A percentile compares a stretch with the other conserved stretches of the same genome.
These are phyloP conservation scores for Chaetothyriales sp. DNA, from an alignment of 2,329 filamentous ascomycete species.

Conservation along the genomic window DNA sequence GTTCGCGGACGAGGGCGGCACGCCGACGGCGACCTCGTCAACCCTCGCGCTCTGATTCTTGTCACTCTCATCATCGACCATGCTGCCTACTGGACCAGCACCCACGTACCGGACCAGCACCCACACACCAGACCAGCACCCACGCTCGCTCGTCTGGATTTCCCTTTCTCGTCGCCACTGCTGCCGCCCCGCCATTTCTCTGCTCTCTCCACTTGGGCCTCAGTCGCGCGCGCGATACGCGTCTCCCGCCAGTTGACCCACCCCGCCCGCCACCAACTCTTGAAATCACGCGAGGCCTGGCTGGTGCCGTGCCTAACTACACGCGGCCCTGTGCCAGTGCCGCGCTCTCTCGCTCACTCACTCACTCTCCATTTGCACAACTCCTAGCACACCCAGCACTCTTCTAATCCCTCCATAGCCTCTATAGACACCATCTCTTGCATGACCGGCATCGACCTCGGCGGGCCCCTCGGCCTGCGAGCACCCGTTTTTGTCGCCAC, in stretches of 20 bases:
- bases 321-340: no score
- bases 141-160: neutral
- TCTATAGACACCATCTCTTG: neutral
- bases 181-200: neutral
- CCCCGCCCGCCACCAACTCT: no score
- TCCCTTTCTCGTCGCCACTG: neutral
- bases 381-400: neutral
- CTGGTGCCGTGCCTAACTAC: neutral
- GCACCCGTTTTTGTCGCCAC: neutral
- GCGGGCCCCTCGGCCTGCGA: no score
- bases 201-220: neutral
- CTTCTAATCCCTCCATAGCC: neutral
- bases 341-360: no score
- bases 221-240: neutral
- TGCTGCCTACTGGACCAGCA: neutral
- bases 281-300: neutral
- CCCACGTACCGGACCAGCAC: no score
- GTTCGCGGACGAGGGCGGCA: neutral
- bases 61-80: neutral
- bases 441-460: neutral
- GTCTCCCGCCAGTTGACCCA: neutral
- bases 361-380: neutral
- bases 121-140: no score
- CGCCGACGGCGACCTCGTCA: neutral
- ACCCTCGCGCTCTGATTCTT: neutral